A percentile compares a stretch with the other conserved stretches of the same genome.
Evolutionary conservation across 1,284 basidiomycete genomes (phyloP).

Genomic region (Ceratorhiza oryzae-sativae): DNA sequence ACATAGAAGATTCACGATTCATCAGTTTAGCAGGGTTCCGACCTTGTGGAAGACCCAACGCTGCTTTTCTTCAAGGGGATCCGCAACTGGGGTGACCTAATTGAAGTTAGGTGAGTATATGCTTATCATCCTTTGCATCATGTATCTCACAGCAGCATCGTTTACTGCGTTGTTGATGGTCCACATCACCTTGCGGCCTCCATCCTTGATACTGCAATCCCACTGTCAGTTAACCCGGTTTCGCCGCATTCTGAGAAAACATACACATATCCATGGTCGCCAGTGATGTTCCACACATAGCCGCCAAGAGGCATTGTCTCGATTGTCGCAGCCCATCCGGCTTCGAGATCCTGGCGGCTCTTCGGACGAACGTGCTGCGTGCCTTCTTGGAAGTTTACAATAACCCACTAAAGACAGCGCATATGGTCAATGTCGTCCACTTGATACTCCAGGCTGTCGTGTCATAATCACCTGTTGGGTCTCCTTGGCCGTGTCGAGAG

Average conservation of each 20-base stretch:
- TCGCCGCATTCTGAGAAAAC: background rate
- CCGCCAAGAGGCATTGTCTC: background rate
- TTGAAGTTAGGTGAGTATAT: background rate
- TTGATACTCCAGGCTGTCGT: too few relatives aligned
- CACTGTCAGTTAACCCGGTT: too few relatives aligned
- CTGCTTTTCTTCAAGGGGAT: background rate
- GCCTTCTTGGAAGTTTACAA: background rate
- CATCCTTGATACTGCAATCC: constrained; percentile 11
- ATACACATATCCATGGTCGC: background rate
- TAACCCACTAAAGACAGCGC: too few relatives aligned
- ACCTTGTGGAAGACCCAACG: background rate
- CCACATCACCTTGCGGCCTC: background rate
- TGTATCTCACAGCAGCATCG: background rate
- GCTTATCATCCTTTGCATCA: background rate
- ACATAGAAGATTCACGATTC: too few relatives aligned
- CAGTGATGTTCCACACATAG: background rate
- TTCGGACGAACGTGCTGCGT: background rate
- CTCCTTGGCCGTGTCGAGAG: background rate
- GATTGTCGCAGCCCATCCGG: background rate
- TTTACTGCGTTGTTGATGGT: background rate
- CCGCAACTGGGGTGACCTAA: background rate
- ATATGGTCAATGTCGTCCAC: too few relatives aligned
- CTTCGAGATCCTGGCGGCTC: background rate
- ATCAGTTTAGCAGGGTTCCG: background rate
- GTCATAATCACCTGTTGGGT: background rate